Evolutionary conservation across 2,329 filamentous ascomycete genomes (phyloP).

Genomic region (Blumeria hordei): DNA sequence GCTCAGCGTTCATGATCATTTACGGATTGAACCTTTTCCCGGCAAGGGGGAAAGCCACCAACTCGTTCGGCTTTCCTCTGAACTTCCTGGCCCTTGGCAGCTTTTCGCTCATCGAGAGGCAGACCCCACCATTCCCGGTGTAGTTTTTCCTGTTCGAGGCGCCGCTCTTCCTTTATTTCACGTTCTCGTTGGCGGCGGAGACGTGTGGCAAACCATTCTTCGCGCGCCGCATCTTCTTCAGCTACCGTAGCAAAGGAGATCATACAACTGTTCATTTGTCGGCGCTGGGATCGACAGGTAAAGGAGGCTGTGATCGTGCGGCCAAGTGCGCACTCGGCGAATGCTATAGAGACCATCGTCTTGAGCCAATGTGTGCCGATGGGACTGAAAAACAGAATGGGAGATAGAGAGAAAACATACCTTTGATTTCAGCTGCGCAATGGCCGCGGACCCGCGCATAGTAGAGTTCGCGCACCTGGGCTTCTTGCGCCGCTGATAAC

Average conservation of each 20-base stretch:
- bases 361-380: background rate
- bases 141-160: conserved; percentile 38
- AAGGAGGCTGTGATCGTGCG: conserved; percentile 77
- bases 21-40: too few relatives aligned
- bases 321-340: conserved; percentile 69
- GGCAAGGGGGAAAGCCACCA: conserved; percentile 21
- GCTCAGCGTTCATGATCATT: too few relatives aligned
- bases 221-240: conserved; percentile 68
- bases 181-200: conserved; percentile 44
- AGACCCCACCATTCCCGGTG: conserved; percentile 44
- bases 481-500: conserved; percentile 58
- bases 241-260: conserved; percentile 57
- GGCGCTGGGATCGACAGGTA: conserved; percentile 55
- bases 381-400: background rate
- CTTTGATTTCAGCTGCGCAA: conserved; percentile 59
- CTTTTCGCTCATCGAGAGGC: conserved; percentile 30
- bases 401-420: conserved; percentile 19
- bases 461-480: conserved; percentile 59
- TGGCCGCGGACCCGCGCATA: conserved; percentile 52
- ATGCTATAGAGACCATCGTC: conserved; percentile 29
- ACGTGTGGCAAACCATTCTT: conserved; percentile 74
- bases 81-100: conserved; percentile 28
- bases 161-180: conserved; percentile 35
- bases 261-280: conserved; percentile 89
- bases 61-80: conserved; percentile 29